Evolutionary conservation across 805 yeast genomes (phyloP).

Genomic region (Kluyveromyces aestuarii): DNA sequence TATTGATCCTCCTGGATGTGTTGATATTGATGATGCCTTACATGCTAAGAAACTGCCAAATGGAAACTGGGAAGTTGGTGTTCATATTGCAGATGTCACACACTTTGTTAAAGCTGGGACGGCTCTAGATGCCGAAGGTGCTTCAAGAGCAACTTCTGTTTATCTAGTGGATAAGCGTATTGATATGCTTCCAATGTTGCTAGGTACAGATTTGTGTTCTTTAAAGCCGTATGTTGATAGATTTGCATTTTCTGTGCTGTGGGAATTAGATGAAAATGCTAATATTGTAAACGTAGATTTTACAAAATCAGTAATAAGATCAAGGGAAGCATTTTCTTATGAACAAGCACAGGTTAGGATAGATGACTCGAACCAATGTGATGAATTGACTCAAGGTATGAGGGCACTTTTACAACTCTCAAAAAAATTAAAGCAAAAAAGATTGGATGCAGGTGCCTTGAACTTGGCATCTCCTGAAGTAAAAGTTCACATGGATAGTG

Average conservation of each 20-base stretch:
- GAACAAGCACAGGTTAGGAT: conserved; percentile 88
- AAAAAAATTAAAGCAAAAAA: conserved; percentile 70
- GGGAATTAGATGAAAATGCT: conserved; percentile 89
- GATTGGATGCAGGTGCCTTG: conserved; percentile 92
- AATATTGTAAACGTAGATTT: conserved; percentile 70
- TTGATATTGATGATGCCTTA: conserved; percentile 96
- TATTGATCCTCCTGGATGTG: conserved; percentile 97
- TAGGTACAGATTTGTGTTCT: conserved; percentile 95
- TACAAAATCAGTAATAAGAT: conserved; percentile 81
- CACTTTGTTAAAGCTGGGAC: conserved; percentile 93
- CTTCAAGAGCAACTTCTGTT: conserved; percentile 94
- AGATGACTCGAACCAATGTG: conserved; percentile 66
- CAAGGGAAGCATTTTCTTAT: conserved; percentile 91
- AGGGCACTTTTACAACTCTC: conserved; percentile 73
- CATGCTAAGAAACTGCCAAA: conserved; percentile 81
- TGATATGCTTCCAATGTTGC: conserved; percentile 92
- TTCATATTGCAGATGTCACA: conserved; percentile 97
- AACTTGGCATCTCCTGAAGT: conserved; percentile 97
- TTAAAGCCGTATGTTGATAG: conserved; percentile 91
- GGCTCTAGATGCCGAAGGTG: conserved; percentile 91
- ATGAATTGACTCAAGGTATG: conserved; percentile 85
- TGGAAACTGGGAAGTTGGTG: conserved; percentile 96
- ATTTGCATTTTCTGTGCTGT: conserved; percentile 87
- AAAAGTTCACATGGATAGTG: conserved; percentile 93
- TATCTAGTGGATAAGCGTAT: conserved; percentile 96